Evolutionary conservation across 1,284 basidiomycete species (phyloP).

Genomic region (Rhodotorula sp.): DNA sequence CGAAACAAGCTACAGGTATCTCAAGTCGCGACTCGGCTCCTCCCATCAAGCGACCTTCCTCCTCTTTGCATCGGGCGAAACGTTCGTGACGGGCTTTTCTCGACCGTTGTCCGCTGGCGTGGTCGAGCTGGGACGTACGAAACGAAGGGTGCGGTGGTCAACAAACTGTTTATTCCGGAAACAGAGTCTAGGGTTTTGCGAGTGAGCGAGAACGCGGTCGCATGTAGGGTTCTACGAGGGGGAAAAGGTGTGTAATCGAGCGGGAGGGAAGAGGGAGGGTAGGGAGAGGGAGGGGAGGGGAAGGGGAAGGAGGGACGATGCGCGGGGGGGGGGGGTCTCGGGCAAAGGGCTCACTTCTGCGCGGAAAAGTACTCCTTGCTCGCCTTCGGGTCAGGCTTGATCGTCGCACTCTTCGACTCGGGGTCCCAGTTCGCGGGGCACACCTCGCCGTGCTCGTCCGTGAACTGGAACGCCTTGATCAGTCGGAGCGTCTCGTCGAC

Average conservation of each 20-base stretch:
- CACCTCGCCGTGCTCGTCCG: constrained; percentile 72
- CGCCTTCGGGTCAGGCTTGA: constrained; percentile 13
- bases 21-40: too few relatives aligned
- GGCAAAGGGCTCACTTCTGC: not conserved
- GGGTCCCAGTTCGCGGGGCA: constrained; percentile 79
- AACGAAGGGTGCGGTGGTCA: not conserved
- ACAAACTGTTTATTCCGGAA: not conserved
- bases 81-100: not conserved
- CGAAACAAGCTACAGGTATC: too few relatives aligned
- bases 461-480: constrained; percentile 84
- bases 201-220: not conserved
- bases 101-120: not conserved
- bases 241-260: not conserved
- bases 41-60: constrained; percentile 7
- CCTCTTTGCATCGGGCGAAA: constrained; percentile 4
- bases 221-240: not conserved
- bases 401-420: constrained; percentile 44
- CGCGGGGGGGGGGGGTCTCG: too few relatives aligned
- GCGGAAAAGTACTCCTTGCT: constrained; percentile 16
- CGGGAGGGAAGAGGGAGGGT: not conserved
- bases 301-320: too few relatives aligned
- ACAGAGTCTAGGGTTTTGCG: not conserved
- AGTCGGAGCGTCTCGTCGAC: constrained; percentile 86
- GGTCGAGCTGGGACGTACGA: not conserved
- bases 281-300: not conserved